Percentiles rank a stretch among this genome's conserved stretches.
These are phyloP conservation scores for Aspergillus sp. DNA, from an alignment of 2,329 filamentous ascomycete genomes.

Conservation along the genomic window DNA sequence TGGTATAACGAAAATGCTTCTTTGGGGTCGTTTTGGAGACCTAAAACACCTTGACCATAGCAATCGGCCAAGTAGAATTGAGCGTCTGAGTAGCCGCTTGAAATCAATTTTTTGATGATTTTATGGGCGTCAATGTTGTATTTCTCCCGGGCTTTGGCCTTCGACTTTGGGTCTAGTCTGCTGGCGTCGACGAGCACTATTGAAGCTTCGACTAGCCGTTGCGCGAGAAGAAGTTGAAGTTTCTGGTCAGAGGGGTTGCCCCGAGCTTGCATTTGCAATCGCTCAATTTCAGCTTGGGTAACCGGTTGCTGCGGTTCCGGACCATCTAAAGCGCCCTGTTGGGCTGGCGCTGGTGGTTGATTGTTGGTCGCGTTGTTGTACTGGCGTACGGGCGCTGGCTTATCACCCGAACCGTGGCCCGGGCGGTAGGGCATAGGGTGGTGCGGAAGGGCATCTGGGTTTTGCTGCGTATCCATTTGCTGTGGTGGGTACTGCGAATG, in stretches of 20 bases:
- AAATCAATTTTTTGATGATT: conserved; percentile 82
- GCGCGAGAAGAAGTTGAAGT: conserved; percentile 71
- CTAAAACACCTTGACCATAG: conserved; percentile 77
- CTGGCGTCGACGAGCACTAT: conserved; percentile 73
- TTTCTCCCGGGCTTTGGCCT: conserved; percentile 69
- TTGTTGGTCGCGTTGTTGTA: conserved; percentile 40
- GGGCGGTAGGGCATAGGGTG: conserved; percentile 57
- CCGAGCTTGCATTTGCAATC: conserved; percentile 68
- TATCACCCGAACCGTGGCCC: conserved; percentile 47
- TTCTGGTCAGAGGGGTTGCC: conserved; percentile 70
- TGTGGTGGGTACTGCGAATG: conserved; percentile 16
- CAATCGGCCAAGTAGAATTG: conserved; percentile 95
- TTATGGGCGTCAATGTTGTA: conserved; percentile 87
- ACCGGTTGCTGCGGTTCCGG: conserved; percentile 53
- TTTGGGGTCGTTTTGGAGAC: conserved; percentile 77
- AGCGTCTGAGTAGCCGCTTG: conserved; percentile 72
- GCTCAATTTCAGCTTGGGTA: conserved; percentile 75
- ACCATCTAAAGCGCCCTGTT: conserved; percentile 21
- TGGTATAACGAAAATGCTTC: conserved; percentile 94
- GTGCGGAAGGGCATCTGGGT: conserved; percentile 56
- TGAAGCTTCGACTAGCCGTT: conserved; percentile 82
- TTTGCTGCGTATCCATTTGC: conserved; percentile 34
- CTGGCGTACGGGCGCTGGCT: conserved; percentile 54
- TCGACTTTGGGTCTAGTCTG: conserved; percentile 65
- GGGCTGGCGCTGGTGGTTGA: conserved; percentile 36